Evolutionary conservation across 2,329 filamentous ascomycete species (phyloP), one percentile per base, ranked within the genome.

Genomic region (Aspergillus tanneri): DNA sequence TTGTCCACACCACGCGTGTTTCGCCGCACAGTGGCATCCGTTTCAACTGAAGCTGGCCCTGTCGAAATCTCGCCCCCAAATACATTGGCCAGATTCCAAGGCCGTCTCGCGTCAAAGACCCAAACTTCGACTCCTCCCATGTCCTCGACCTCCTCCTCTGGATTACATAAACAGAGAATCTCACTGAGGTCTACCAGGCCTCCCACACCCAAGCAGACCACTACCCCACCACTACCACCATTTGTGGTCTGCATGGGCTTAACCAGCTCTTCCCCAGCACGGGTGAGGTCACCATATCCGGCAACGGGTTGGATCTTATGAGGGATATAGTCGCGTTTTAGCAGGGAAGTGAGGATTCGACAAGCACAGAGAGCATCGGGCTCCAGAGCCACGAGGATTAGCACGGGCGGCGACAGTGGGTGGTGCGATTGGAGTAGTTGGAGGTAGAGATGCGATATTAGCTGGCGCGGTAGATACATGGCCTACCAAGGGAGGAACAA

Each of bases 271-370:
- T 82, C 81, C 37, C 91, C 91, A 18, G 86, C 86, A 59, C 83
- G 85, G 64, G 88, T 81, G 38, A 99, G 82, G 68, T 97, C 93
- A 56, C 83, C 85, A 82, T 96, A 97, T 46, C 93, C 93, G 16
- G 89, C 84, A 46, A 99, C 86, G 1, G 93, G 93, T 63, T 96
- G 89, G 64, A 97, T 96, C 72, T 96, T 97, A 75, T 97, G 92
- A 11, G 87, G 88, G 59, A 99, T 95, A 67, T 95, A 97, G 76
- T 99, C 93, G 77, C 92, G 87, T 73, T 95, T 96, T 52, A 99
- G 79, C n/a, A 99, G 80, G 42, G 87, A 82, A 2, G 92, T 95
- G 39, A 99, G 83, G 52, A 99, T 96, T 53, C 91, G 90, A 68
- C 90, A 95, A 54, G 91, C 93, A 72, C 92, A 97, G 53, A 99